Conservation (phyloP, 805 yeast species). For the Wickerhamiella spandovensis region DNA sequence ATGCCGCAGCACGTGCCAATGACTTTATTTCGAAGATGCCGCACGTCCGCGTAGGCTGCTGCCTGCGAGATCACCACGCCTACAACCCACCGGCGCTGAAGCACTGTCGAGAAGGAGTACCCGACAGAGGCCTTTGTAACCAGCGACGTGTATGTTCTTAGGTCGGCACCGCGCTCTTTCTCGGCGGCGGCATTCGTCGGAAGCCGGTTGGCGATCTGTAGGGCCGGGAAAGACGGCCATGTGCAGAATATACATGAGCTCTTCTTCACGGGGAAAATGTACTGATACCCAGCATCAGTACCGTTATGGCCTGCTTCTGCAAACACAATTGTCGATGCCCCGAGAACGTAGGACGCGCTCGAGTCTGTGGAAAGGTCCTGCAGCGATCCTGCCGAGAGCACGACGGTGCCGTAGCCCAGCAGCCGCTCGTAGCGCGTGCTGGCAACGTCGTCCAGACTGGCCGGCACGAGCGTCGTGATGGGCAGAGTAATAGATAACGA, state of each 20-base stretch:
- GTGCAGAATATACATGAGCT: conserved; percentile 1
- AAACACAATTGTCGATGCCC: neutral
- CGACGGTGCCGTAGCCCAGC: conserved; percentile 13
- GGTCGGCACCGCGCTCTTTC: neutral
- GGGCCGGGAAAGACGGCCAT: conserved; percentile 11
- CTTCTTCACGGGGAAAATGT: neutral
- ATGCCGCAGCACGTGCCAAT: conserved; percentile 14
- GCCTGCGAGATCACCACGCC: conserved; percentile 7
- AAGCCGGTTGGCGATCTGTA: conserved; percentile 3
- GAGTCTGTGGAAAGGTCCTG: no score
- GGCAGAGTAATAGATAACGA: conserved; percentile 1
- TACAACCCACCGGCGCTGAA: conserved; percentile 11
- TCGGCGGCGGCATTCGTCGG: neutral
- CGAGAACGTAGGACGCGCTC: neutral
- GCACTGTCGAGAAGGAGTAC: conserved; percentile 7
- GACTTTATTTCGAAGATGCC: conserved; percentile 7
- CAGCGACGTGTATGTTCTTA: conserved; percentile 8
- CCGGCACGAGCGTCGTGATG: neutral
- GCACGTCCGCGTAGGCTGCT: conserved; percentile 6
- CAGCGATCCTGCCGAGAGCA: neutral
- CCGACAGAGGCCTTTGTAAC: conserved; percentile 15
- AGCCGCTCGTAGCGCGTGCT: neutral
- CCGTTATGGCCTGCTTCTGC: neutral
- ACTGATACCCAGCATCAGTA: neutral
- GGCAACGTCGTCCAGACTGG: neutral